Evolutionary conservation across 148 eudicot species (phyloP).

Genomic region (Mesembryanthemum crystallinum): DNA sequence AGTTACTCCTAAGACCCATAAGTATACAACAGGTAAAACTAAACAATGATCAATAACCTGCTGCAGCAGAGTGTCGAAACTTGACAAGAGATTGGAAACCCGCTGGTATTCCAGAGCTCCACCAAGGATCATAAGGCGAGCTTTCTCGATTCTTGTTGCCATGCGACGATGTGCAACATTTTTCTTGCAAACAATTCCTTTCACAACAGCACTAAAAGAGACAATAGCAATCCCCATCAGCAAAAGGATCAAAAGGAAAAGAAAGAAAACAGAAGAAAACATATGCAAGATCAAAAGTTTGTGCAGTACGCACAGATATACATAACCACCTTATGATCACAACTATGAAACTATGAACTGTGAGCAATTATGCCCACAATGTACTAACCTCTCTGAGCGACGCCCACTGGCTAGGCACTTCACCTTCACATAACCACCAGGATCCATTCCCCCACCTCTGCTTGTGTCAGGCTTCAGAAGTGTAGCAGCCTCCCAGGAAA

Average conservation of each 20-base stretch:
- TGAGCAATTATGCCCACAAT: not conserved
- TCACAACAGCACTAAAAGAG: conserved; percentile 60
- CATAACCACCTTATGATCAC: not conserved
- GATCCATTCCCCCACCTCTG: conserved; percentile 98
- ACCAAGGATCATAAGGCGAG: conserved; percentile 80
- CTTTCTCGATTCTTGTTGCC: conserved; percentile 78
- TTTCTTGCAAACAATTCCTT: conserved; percentile 94
- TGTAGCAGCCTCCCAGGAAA: conserved; percentile 98
- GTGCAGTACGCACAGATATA: not conserved
- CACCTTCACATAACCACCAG: conserved; percentile 95
- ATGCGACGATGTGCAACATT: conserved; percentile 94
- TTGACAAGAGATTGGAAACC: conserved; percentile 75
- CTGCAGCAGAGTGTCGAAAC: conserved; percentile 89
- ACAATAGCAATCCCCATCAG: conserved; percentile 24
- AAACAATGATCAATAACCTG: conserved; percentile 52
- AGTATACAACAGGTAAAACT: not conserved
- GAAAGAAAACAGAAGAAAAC: conserved; percentile 6
- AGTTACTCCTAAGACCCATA: not conserved
- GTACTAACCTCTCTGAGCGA: conserved; percentile 72
- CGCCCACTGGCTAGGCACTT: conserved; percentile 85
- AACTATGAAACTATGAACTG: not conserved
- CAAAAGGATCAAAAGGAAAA: not conserved
- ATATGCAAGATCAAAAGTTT: not conserved
- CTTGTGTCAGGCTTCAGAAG: conserved; percentile 89
- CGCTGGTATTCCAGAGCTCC: conserved; percentile 99